A percentile compares a stretch with the other conserved stretches of the same genome.
Conservation (phyloP, 2,329 filamentous ascomycete species). For the Ophidiomyces ophidiicola region DNA sequence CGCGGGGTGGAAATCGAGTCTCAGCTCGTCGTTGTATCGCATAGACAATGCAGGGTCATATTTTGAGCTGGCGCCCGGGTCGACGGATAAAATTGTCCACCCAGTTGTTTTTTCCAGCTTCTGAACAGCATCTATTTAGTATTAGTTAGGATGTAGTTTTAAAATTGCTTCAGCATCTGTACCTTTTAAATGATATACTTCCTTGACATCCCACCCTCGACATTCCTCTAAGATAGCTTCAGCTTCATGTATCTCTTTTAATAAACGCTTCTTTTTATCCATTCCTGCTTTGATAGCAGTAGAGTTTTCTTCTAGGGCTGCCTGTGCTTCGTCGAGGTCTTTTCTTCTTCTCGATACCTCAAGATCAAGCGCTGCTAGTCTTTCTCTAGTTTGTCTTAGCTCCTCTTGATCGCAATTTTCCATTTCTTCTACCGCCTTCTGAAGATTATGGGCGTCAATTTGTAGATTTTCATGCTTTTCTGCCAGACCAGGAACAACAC, state of each 20-base stretch:
- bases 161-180: slow-evolving; percentile 20
- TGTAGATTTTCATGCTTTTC: slow-evolving; percentile 51
- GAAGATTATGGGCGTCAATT: slow-evolving; percentile 53
- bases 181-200: slow-evolving; percentile 72
- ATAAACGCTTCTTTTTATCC: slow-evolving; percentile 55
- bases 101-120: slow-evolving; percentile 32
- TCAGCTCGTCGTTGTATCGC: slow-evolving; percentile 32
- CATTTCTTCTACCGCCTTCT: slow-evolving; percentile 53
- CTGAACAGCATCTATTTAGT: slow-evolving; percentile 27
- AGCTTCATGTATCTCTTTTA: slow-evolving; percentile 66
- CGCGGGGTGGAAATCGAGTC: slow-evolving; percentile 33
- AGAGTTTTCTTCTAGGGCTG: slow-evolving; percentile 56
- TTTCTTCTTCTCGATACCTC: slow-evolving; percentile 59
- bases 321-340: slow-evolving; percentile 54
- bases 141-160: slow-evolving; percentile 1
- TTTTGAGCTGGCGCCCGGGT: slow-evolving; percentile 19
- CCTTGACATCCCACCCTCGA: slow-evolving; percentile 72
- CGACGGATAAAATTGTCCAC: slow-evolving; percentile 34
- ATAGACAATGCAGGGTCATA: slow-evolving; percentile 30
- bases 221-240: slow-evolving; percentile 78
- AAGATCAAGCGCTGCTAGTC: slow-evolving; percentile 51
- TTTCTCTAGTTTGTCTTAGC: slow-evolving; percentile 58
- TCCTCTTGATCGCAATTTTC: slow-evolving; percentile 62
- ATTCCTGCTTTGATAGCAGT: slow-evolving; percentile 49
- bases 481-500: slow-evolving; percentile 53